phyloP scores from a whole-genome alignment of 148 eudicot genomes.

The Fagopyrum tataricum region DNA sequence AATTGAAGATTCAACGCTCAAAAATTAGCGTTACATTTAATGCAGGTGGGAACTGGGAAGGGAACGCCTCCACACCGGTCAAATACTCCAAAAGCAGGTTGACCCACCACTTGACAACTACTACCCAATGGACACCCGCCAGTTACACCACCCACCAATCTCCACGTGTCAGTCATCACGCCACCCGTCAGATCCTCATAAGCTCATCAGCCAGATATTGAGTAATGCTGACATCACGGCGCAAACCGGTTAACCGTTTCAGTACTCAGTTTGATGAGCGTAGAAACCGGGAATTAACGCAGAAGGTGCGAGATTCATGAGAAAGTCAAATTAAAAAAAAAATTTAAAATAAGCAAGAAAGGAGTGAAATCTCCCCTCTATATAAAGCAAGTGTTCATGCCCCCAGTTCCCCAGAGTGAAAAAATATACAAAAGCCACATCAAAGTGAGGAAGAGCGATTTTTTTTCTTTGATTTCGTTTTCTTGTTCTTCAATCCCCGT shows the following conservation, averaged over 20 bases:
- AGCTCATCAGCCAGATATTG: not conserved
- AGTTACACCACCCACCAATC: not conserved
- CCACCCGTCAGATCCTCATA: not conserved
- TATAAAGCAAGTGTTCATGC: not conserved
- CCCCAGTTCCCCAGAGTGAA: not conserved
- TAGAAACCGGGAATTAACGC: not conserved
- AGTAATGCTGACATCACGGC: not conserved
- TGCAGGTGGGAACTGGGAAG: not conserved
- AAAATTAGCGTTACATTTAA: too few species aligned
- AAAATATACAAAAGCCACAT: not conserved
- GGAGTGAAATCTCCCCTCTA: not conserved
- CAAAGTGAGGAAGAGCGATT: slow-evolving; percentile 13
- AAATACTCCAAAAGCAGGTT: not conserved
- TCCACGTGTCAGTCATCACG: not conserved
- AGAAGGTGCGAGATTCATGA: not conserved
- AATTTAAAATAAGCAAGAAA: not conserved
- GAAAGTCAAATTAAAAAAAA: not conserved
- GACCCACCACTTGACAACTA: slow-evolving; percentile 4
- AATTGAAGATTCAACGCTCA: too few species aligned
- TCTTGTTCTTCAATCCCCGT: slow-evolving; percentile 2
- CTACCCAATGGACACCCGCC: not conserved
- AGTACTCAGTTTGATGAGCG: not conserved
- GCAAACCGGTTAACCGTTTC: not conserved
- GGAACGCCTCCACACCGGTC: not conserved
- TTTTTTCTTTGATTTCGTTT: not conserved